phyloP scores from a whole-genome alignment of 345 rosid genomes.

The Euclidium syriacum region DNA sequence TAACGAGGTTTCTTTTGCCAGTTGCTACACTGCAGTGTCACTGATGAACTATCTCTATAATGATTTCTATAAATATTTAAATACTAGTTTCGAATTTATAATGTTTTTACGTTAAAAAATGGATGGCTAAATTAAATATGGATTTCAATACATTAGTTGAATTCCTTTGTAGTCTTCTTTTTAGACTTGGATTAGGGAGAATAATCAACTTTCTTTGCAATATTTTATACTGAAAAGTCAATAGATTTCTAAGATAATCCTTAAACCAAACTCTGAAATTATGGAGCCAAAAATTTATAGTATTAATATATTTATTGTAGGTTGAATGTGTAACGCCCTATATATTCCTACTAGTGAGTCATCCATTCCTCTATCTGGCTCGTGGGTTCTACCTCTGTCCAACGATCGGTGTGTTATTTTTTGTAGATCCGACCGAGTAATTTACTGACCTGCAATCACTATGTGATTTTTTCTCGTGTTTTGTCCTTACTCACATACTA shows the following conservation, averaged over 20 bases:
- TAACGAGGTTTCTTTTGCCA: constrained; percentile 18
- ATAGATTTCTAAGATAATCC: background rate
- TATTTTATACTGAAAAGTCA: background rate
- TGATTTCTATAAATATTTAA: background rate
- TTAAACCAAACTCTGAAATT: background rate
- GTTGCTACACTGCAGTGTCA: constrained; percentile 28
- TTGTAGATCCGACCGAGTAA: no score
- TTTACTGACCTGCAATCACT: no score
- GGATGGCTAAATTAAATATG: background rate
- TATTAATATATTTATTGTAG: no score
- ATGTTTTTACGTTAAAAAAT: background rate
- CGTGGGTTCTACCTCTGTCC: no score
- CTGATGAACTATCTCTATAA: constrained; percentile 8
- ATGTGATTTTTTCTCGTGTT: no score
- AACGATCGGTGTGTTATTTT: no score
- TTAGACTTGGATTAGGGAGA: constrained; percentile 7
- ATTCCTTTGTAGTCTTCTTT: background rate
- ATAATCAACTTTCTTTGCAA: background rate
- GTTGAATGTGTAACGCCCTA: no score
- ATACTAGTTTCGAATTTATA: background rate
- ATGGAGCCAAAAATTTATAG: background rate
- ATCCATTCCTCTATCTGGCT: no score
- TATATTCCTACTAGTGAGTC: no score
- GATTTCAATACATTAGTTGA: background rate
- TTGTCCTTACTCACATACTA: no score